Evolutionary conservation across 164 flowering plant genomes (phyloP).

Genomic region (Kingdonia uniflora): DNA sequence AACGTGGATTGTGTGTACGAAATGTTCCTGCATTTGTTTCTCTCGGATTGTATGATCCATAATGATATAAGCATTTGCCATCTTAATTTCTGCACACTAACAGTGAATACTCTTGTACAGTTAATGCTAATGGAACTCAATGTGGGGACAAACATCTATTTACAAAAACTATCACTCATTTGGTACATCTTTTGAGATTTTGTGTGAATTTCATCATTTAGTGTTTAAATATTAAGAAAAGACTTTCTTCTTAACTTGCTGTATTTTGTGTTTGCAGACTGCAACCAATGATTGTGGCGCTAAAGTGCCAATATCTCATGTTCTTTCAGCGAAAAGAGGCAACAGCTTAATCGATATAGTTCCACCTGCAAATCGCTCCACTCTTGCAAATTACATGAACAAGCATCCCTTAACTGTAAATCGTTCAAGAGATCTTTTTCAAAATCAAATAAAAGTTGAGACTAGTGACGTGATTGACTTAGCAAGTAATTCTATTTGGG

Average conservation of each 20-base stretch:
- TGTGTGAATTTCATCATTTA: too few species aligned
- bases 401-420: slow-evolving; percentile 15
- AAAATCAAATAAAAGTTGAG: slow-evolving; percentile 18
- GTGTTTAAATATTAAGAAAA: too few species aligned
- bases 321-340: slow-evolving; percentile 21
- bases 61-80: too few species aligned
- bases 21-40: too few species aligned
- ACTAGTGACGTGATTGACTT: slow-evolving; percentile 26
- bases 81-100: neutral
- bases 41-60: too few species aligned
- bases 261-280: slow-evolving; percentile 23
- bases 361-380: slow-evolving; percentile 73
- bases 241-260: slow-evolving; percentile 5
- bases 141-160: slow-evolving; percentile 15
- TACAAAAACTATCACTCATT: slow-evolving; percentile 15
- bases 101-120: slow-evolving; percentile 2
- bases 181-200: slow-evolving; percentile 19
- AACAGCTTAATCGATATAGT: slow-evolving; percentile 27
- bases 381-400: slow-evolving; percentile 21
- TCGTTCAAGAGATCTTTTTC: slow-evolving; percentile 15
- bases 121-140: slow-evolving; percentile 9
- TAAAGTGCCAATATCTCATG: slow-evolving; percentile 25
- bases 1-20: too few species aligned
- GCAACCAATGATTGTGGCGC: slow-evolving; percentile 17
- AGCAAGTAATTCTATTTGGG: slow-evolving; percentile 17